Evolutionary conservation across 1,139 yeast genomes (phyloP).

Genomic region (Protomyces lactucae-debilis): DNA sequence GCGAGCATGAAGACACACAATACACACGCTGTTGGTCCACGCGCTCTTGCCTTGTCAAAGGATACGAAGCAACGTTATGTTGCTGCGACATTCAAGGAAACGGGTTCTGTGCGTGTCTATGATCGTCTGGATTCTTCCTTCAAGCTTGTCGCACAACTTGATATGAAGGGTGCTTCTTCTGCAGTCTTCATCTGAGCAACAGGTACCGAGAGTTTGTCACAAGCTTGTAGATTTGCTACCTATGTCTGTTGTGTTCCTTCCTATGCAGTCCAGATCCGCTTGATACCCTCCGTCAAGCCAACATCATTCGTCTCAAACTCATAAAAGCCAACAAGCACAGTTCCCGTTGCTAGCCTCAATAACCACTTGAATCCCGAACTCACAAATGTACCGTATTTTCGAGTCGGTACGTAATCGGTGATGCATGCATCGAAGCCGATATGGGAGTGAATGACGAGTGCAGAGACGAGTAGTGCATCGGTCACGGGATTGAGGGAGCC

Average conservation of each 20-base stretch:
- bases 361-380: slow-evolving; percentile 56
- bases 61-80: not conserved
- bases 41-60: slow-evolving; percentile 2
- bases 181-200: too few species aligned
- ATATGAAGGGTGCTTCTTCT: not conserved
- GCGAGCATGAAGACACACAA: not conserved
- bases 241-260: not conserved
- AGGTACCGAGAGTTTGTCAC: too few species aligned
- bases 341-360: slow-evolving; percentile 64
- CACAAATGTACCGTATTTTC: slow-evolving; percentile 57
- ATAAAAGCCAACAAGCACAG: slow-evolving; percentile 71
- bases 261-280: slow-evolving; percentile 44
- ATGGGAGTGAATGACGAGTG: slow-evolving; percentile 67
- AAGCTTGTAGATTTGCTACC: too few species aligned
- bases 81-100: slow-evolving; percentile 8
- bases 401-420: slow-evolving; percentile 78
- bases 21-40: slow-evolving; percentile 6
- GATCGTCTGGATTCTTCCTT: not conserved
- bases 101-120: slow-evolving; percentile 5
- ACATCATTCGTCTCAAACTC: slow-evolving; percentile 73
- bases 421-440: slow-evolving; percentile 82
- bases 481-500: slow-evolving; percentile 61
- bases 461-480: slow-evolving; percentile 63
- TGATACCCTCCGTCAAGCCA: slow-evolving; percentile 47
- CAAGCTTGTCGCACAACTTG: not conserved